phyloP scores from a whole-genome alignment of 768 basidiomycete genomes.

The Russula compacta region DNA sequence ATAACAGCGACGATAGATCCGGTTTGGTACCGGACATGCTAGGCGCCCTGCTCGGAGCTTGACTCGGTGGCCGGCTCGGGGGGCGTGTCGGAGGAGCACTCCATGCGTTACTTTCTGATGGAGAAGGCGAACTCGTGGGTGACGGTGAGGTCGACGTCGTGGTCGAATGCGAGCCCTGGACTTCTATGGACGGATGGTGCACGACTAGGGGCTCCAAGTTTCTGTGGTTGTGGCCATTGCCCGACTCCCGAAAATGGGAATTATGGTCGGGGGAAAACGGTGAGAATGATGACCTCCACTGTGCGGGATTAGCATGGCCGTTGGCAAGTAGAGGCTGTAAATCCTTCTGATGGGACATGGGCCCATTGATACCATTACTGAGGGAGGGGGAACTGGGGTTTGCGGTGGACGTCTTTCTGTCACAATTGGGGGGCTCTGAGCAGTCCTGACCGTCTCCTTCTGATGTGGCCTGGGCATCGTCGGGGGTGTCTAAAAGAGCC shows the following conservation, averaged over 20 bases:
- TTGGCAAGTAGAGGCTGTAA: conserved; percentile 11
- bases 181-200: conserved; percentile 21
- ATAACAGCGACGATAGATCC: conserved; percentile 12
- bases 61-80: conserved; percentile 44
- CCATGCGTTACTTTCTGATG: conserved; percentile 49
- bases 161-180: conserved; percentile 29
- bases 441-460: conserved; percentile 51
- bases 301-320: conserved; percentile 14
- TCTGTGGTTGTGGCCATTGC: conserved; percentile 37
- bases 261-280: conserved; percentile 45
- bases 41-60: conserved; percentile 36
- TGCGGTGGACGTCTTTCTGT: conserved; percentile 20
- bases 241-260: conserved; percentile 42
- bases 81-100: conserved; percentile 56
- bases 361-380: conserved; percentile 6
- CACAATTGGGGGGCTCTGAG: conserved; percentile 45
- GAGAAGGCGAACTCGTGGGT: conserved; percentile 39
- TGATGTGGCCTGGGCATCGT: conserved; percentile 34
- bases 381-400: conserved; percentile 3
- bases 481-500: conserved; percentile 38
- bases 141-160: conserved; percentile 32
- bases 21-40: conserved; percentile 25
- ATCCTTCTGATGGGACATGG: conserved; percentile 2
- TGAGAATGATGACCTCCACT: conserved; percentile 30
- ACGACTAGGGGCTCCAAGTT: conserved; percentile 32